Evolutionary conservation across 2,329 filamentous ascomycete genomes (phyloP).

Genomic region (Aureobasidium lini): DNA sequence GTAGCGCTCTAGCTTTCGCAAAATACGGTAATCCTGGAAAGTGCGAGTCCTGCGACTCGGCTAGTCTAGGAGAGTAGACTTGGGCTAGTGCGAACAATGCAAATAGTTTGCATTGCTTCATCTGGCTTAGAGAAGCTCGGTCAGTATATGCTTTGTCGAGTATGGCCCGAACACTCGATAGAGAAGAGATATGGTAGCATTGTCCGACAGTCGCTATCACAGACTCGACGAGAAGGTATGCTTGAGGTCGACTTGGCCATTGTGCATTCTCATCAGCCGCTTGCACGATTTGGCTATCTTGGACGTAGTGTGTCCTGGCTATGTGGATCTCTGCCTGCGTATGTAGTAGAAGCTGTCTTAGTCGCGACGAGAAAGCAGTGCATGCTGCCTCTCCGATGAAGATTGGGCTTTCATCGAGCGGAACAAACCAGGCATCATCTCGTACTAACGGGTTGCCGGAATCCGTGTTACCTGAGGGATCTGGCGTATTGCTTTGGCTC

Average conservation of each 20-base stretch:
- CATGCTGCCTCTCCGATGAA: constrained; percentile 32
- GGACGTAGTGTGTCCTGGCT: constrained; percentile 28
- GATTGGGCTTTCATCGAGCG: constrained; percentile 25
- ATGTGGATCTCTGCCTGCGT: constrained; percentile 24
- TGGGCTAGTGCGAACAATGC: constrained; percentile 42
- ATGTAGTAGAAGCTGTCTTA: constrained; percentile 26
- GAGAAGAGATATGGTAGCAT: constrained; percentile 37
- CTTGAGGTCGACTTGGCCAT: constrained; percentile 34
- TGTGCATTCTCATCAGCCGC: constrained; percentile 29
- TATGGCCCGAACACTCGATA: constrained; percentile 30
- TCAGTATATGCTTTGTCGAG: constrained; percentile 34
- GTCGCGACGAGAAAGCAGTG: constrained; percentile 31
- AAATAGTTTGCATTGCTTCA: constrained; percentile 36
- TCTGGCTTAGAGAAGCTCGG: constrained; percentile 26
- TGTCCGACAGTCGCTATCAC: constrained; percentile 35
- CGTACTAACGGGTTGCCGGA: constrained; percentile 30
- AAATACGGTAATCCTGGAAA: constrained; percentile 42
- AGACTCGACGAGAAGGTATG: constrained; percentile 33
- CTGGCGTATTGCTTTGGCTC: background rate
- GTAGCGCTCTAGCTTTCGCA: constrained; percentile 32
- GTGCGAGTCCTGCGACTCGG: constrained; percentile 23
- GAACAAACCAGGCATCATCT: constrained; percentile 33
- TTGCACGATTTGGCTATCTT: constrained; percentile 27
- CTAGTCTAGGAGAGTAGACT: constrained; percentile 36
- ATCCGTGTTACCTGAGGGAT: constrained; percentile 12